These are phyloP conservation scores for Colletotrichum acutatum DNA, from an alignment of 2,329 filamentous ascomycete species.

Conservation along the genomic window DNA sequence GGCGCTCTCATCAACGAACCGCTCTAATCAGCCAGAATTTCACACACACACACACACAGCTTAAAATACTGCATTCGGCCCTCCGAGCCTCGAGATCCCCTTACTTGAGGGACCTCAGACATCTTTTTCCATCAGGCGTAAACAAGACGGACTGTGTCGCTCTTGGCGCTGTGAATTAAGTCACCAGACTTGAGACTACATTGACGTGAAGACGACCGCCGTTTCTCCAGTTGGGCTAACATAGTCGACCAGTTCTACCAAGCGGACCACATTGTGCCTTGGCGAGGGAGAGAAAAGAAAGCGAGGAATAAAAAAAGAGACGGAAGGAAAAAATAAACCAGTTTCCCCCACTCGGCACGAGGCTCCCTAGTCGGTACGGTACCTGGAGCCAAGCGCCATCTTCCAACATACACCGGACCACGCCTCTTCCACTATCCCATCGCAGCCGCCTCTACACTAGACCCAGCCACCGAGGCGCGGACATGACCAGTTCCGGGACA, in stretches of 20 bases:
- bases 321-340: not conserved
- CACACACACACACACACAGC: not conserved
- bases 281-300: not conserved
- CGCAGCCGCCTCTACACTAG: not conserved
- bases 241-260: not conserved
- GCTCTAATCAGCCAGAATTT: not conserved
- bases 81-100: not conserved
- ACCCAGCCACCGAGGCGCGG: constrained; percentile 26
- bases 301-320: not conserved
- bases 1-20: not conserved
- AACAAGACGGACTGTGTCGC: not conserved
- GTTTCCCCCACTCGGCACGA: constrained; percentile 26
- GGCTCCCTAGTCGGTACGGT: constrained; percentile 31
- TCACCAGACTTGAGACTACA: not conserved
- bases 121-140: too few species aligned
- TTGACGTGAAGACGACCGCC: not conserved
- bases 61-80: not conserved
- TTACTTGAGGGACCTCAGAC: not conserved
- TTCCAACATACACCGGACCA: not conserved
- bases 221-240: not conserved
- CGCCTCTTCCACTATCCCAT: not conserved
- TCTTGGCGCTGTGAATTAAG: not conserved
- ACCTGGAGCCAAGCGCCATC: constrained; percentile 10
- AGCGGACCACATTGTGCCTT: not conserved
- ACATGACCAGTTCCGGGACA: constrained; percentile 7